These are phyloP conservation scores for Krasilnikovozyma curviuscula DNA, from an alignment of 768 basidiomycete genomes.

Conservation along the genomic window DNA sequence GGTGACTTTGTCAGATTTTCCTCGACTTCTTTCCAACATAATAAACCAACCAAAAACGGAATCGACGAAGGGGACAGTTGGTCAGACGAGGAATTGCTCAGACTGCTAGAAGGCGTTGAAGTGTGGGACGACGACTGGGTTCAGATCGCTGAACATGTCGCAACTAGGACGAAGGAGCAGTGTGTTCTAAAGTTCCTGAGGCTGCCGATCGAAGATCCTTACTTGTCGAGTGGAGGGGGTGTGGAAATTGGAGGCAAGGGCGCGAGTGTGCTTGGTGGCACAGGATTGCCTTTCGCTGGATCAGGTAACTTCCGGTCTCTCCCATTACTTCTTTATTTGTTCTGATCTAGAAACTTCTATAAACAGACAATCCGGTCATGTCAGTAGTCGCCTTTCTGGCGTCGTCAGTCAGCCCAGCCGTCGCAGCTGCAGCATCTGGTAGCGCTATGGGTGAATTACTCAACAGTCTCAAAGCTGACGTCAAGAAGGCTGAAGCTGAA, in stretches of 20 bases:
- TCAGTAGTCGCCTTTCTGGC: conserved; percentile 94
- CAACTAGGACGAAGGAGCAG: conserved; percentile 69
- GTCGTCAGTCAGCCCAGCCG: conserved; percentile 58
- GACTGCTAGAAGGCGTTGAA: conserved; percentile 86
- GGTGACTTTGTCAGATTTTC: conserved; percentile 82
- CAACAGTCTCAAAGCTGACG: conserved; percentile 32
- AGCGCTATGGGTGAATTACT: conserved; percentile 65
- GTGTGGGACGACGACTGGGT: conserved; percentile 98
- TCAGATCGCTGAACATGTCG: conserved; percentile 72
- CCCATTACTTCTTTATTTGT: too few relatives aligned
- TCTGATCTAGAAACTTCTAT: too few relatives aligned
- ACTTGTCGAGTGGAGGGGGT: conserved; percentile 39
- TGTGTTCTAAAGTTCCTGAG: conserved; percentile 90
- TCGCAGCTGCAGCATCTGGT: conserved; percentile 86
- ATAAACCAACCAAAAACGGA: conserved; percentile 7
- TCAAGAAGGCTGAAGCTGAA: conserved; percentile 15
- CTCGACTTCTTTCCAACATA: conserved; percentile 27
- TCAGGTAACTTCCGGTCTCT: too few relatives aligned
- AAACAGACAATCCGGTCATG: conserved; percentile 95
- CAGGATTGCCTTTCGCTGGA: too few relatives aligned
- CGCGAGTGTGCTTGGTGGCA: too few relatives aligned
- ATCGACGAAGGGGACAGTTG: conserved; percentile 38
- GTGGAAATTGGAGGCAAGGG: too few relatives aligned
- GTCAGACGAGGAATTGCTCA: conserved; percentile 73
- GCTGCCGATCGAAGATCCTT: conserved; percentile 89